These are phyloP conservation scores for Penicillium longicatenatum DNA, from an alignment of 495 filamentous ascomycete genomes.

Conservation along the genomic window DNA sequence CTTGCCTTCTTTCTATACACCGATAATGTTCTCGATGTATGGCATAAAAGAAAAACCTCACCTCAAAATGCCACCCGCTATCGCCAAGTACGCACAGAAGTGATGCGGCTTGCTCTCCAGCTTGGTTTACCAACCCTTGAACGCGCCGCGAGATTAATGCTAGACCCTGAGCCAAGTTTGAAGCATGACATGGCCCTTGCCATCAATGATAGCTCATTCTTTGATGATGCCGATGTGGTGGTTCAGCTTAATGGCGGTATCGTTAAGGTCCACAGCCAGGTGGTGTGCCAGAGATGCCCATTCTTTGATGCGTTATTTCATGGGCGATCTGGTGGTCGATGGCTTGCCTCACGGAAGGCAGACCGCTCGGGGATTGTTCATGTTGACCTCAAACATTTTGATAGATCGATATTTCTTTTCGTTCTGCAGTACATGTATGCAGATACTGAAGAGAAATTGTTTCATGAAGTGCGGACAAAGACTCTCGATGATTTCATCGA, in stretches of 20 bases:
- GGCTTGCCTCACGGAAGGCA: conserved; percentile 71
- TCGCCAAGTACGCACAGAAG: conserved; percentile 75
- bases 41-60: conserved; percentile 68
- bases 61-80: conserved; percentile 65
- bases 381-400: conserved; percentile 83
- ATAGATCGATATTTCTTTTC: conserved; percentile 68
- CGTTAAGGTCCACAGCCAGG: conserved; percentile 68
- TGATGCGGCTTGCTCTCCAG: conserved; percentile 74
- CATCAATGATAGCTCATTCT: conserved; percentile 65
- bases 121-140: conserved; percentile 71
- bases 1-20: conserved; percentile 79
- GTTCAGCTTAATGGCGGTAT: conserved; percentile 70
- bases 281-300: conserved; percentile 83
- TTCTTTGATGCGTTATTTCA: conserved; percentile 91
- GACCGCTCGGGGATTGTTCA: conserved; percentile 55
- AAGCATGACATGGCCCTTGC: conserved; percentile 68
- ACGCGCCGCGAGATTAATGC: conserved; percentile 72
- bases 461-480: conserved; percentile 70
- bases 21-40: conserved; percentile 79
- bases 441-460: conserved; percentile 77
- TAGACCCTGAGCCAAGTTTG: conserved; percentile 60
- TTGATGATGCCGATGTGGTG: conserved; percentile 71
- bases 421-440: conserved; percentile 84
- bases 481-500: conserved; percentile 83
- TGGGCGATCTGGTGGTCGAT: conserved; percentile 79